A percentile compares a stretch with the other conserved stretches of the same genome.
Evolutionary conservation across 176 grass and related monocot genomes (phyloP).

Genomic region (Echinochloa phyllopogon): DNA sequence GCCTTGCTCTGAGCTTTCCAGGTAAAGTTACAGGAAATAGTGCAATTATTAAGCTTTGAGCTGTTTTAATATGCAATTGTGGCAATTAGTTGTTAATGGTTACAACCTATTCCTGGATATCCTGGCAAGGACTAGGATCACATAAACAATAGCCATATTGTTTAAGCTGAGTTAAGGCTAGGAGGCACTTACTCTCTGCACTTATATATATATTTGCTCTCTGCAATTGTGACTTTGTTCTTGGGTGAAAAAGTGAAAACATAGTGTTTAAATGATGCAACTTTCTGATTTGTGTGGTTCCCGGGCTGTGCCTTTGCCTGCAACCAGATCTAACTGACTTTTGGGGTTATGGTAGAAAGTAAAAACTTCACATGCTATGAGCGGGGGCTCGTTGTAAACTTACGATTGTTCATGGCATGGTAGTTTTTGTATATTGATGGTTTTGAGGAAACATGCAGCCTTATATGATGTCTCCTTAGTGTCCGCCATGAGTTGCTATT

Average conservation of each 20-base stretch:
- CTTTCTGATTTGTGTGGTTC: slow-evolving; percentile 14
- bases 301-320: background rate
- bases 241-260: background rate
- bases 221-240: background rate
- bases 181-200: background rate
- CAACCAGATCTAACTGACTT: slow-evolving; percentile 16
- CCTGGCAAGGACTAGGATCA: slow-evolving; percentile 6
- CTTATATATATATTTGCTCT: background rate
- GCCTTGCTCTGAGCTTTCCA: slow-evolving; percentile 87
- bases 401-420: slow-evolving; percentile 25
- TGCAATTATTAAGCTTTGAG: slow-evolving; percentile 13
- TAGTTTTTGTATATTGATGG: slow-evolving; percentile 14
- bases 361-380: background rate
- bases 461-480: background rate
- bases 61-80: slow-evolving; percentile 10
- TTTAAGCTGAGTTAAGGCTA: background rate
- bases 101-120: slow-evolving; percentile 16
- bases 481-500: background rate
- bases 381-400: slow-evolving; percentile 2
- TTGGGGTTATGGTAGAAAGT: slow-evolving; percentile 2
- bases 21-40: slow-evolving; percentile 42
- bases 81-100: background rate
- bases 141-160: background rate
- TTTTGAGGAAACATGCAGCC: background rate
- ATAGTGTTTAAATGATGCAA: background rate